phyloP scores from a whole-genome alignment of 1,284 basidiomycete genomes.

The Phellopilus nigrolimitatus region DNA sequence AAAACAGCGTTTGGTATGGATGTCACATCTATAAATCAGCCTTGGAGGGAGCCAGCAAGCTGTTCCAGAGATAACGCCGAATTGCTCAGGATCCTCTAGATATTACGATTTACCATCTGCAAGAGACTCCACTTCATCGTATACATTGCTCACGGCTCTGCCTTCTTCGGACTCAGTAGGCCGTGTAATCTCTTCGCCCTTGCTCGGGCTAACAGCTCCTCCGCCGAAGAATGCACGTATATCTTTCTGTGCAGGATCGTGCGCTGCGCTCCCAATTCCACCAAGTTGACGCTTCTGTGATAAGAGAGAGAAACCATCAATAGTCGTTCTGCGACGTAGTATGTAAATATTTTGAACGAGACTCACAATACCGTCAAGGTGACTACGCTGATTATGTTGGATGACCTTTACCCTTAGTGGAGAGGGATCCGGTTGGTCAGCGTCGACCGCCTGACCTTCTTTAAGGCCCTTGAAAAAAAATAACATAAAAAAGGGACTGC shows the following conservation, averaged over 20 bases:
- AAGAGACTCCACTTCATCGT: constrained; percentile 12
- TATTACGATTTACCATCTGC: not conserved
- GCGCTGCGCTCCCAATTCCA: constrained; percentile 67
- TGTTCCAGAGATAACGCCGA: too few species aligned
- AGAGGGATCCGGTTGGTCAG: constrained; percentile 28
- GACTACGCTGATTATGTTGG: constrained; percentile 51
- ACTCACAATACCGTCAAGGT: constrained; percentile 53
- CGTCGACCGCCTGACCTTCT: constrained; percentile 27
- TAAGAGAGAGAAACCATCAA: not conserved
- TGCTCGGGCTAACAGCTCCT: constrained; percentile 21
- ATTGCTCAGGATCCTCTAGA: constrained; percentile 27
- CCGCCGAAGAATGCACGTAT: constrained; percentile 78
- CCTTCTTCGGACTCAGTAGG: constrained; percentile 14
- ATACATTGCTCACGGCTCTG: constrained; percentile 15
- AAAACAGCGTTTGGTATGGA: too few species aligned
- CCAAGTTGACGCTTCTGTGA: constrained; percentile 67
- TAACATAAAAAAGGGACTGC: not conserved
- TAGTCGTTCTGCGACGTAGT: constrained; percentile 6
- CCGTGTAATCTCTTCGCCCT: not conserved
- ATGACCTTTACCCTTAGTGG: constrained; percentile 42
- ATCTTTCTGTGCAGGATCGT: constrained; percentile 72
- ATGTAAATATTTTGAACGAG: constrained; percentile 13
- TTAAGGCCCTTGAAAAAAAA: constrained; percentile 27
- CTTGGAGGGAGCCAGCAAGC: too few species aligned
- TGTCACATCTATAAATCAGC: too few species aligned